A percentile compares a stretch with the other conserved stretches of the same genome.
phyloP scores from a whole-genome alignment of 257 asterid genomes.

The Penstemon newberryi region DNA sequence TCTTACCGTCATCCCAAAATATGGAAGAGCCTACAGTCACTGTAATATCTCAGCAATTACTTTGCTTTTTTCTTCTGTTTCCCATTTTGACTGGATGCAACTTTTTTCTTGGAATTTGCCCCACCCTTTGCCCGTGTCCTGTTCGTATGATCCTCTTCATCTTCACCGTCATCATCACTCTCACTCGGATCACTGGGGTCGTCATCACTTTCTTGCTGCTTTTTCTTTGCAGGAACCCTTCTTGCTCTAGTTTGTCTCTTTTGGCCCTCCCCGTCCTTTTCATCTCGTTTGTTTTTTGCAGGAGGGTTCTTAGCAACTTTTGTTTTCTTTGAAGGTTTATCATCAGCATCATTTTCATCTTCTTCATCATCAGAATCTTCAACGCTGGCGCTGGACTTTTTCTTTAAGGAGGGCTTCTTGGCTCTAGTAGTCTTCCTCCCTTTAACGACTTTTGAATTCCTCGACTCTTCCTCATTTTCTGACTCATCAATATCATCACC shows the following conservation, averaged over 20 bases:
- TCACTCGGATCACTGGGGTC: conserved; percentile 26
- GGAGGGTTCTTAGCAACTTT: conserved; percentile 39
- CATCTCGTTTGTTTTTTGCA: conserved; percentile 37
- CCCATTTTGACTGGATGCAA: conserved; percentile 35
- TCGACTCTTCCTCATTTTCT: conserved; percentile 41
- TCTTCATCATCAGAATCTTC: conserved; percentile 36
- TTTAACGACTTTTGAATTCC: conserved; percentile 27
- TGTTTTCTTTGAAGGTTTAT: conserved; percentile 35
- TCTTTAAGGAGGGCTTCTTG: conserved; percentile 43
- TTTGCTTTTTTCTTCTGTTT: conserved; percentile 48
- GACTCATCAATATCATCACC: conserved; percentile 40
- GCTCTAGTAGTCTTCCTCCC: conserved; percentile 37
- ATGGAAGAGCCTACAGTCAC: neutral
- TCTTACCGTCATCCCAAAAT: neutral
- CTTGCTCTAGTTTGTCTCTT: conserved; percentile 44
- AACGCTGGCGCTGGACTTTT: conserved; percentile 32
- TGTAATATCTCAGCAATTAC: conserved; percentile 25
- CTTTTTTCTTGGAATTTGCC: conserved; percentile 41
- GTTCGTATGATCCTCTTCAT: conserved; percentile 29
- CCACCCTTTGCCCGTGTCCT: conserved; percentile 35
- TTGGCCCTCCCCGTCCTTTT: conserved; percentile 33
- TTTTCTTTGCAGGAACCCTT: conserved; percentile 46
- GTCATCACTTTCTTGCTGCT: conserved; percentile 52
- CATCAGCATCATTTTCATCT: conserved; percentile 31
- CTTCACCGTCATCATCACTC: conserved; percentile 35